phyloP scores from a whole-genome alignment of 257 asterid species.

The Plectranthus barbatus region DNA sequence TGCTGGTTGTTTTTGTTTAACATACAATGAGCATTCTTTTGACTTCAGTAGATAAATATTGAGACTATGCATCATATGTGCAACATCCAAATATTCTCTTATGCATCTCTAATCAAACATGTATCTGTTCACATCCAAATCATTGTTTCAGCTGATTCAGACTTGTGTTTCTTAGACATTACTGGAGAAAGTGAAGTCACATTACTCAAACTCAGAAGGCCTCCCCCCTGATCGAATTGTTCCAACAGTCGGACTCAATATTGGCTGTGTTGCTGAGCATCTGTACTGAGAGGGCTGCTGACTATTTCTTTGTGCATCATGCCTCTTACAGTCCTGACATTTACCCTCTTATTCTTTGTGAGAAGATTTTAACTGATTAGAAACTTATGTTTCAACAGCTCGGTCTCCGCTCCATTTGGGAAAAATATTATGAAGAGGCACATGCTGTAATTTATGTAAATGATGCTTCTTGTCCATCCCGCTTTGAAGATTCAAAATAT shows the following conservation, averaged over 20 bases:
- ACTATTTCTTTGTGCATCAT: neutral
- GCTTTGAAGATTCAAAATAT: conserved; percentile 81
- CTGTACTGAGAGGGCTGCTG: neutral
- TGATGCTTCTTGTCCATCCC: conserved; percentile 72
- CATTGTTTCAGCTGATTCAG: conserved; percentile 17
- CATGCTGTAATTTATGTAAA: conserved; percentile 73
- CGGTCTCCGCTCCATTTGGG: conserved; percentile 95
- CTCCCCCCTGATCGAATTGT: conserved; percentile 91
- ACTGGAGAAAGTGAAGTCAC: conserved; percentile 81
- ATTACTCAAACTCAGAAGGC: conserved; percentile 73
- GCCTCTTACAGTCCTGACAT: neutral
- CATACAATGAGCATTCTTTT: neutral
- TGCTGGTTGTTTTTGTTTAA: neutral
- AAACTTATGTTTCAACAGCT: conserved; percentile 39
- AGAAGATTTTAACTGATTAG: conserved; percentile 6
- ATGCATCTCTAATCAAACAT: too few relatives aligned
- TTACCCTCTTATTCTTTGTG: neutral
- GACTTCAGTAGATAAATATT: neutral
- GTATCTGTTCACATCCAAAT: too few relatives aligned
- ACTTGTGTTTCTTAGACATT: conserved; percentile 46
- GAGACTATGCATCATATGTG: too few relatives aligned
- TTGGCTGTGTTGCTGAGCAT: conserved; percentile 54
- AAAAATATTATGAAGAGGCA: conserved; percentile 90
- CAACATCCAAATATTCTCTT: too few relatives aligned
- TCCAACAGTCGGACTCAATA: conserved; percentile 92